Conservation (phyloP, 331 rosid species). For the Malus hybrid region DNA sequence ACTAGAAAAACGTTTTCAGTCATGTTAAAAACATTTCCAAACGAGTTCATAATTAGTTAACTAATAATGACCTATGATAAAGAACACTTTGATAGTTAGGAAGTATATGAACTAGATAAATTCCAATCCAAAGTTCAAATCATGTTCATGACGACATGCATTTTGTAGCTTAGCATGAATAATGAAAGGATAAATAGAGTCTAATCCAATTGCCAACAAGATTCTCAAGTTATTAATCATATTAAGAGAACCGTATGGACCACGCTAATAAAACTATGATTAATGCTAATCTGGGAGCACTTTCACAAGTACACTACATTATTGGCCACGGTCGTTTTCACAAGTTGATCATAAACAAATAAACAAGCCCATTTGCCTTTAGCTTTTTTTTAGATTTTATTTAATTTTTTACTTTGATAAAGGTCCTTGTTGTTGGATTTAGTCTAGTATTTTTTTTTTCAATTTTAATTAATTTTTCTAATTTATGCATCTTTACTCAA, state of each 20-base stretch:
- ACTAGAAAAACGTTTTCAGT: too few relatives aligned
- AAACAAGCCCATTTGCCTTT: not conserved
- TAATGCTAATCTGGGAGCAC: conserved; percentile 7
- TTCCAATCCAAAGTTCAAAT: not conserved
- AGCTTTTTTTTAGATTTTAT: not conserved
- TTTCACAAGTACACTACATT: conserved; percentile 2
- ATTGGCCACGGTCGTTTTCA: conserved; percentile 17
- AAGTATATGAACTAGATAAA: not conserved
- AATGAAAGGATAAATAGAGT: not conserved
- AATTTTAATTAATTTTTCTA: too few relatives aligned
- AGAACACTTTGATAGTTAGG: not conserved
- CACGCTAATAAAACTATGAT: conserved; percentile 2
- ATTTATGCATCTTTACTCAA: too few relatives aligned
- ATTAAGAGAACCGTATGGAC: not conserved
- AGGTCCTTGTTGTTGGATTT: not conserved
- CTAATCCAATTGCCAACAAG: conserved; percentile 10
- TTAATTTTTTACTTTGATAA: not conserved
- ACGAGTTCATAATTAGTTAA: not conserved
- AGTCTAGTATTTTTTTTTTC: too few relatives aligned
- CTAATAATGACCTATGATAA: not conserved
- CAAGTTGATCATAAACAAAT: not conserved
- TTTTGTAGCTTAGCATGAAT: not conserved
- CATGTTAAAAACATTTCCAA: too few relatives aligned
- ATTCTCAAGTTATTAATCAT: not conserved
- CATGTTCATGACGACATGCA: not conserved